These are phyloP conservation scores for Coemansia asiatica DNA, from an alignment of 192 early-diverging fungal species.

Conservation along the genomic window DNA sequence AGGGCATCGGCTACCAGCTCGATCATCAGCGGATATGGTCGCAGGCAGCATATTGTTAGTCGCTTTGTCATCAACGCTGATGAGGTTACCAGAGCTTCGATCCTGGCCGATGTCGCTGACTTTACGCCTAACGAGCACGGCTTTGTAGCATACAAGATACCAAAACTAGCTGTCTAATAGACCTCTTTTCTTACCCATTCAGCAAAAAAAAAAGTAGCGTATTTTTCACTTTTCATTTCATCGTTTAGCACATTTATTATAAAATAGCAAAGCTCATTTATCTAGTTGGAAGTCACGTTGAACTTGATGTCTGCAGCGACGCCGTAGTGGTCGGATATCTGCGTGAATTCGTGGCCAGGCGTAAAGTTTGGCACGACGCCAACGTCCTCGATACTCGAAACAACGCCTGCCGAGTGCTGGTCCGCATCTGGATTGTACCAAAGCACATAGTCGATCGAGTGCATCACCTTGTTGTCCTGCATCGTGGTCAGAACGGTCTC, in stretches of 20 bases:
- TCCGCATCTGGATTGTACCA: conserved; percentile 49
- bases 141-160: conserved; percentile 57
- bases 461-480: conserved; percentile 53
- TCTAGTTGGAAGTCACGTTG: conserved; percentile 1
- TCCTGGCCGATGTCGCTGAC: conserved; percentile 37
- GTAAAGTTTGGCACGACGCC: conserved; percentile 50
- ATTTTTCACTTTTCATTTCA: background rate
- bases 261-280: no score
- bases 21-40: conserved; percentile 24
- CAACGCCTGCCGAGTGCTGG: conserved; percentile 9
- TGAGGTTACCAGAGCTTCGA: conserved; percentile 16
- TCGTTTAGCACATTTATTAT: background rate
- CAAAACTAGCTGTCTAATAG: conserved; percentile 22
- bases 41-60: conserved; percentile 33
- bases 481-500: conserved; percentile 64
- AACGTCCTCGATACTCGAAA: conserved; percentile 30
- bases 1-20: conserved; percentile 43
- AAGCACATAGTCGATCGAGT: conserved; percentile 57
- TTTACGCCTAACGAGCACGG: conserved; percentile 51
- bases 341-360: conserved; percentile 35
- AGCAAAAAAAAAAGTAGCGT: background rate
- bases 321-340: conserved; percentile 60
- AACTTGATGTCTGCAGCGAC: conserved; percentile 34
- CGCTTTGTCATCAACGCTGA: conserved; percentile 43
- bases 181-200: background rate